Evolutionary conservation across 495 filamentous ascomycete species (phyloP).

Genomic region (Penicillium daleae): DNA sequence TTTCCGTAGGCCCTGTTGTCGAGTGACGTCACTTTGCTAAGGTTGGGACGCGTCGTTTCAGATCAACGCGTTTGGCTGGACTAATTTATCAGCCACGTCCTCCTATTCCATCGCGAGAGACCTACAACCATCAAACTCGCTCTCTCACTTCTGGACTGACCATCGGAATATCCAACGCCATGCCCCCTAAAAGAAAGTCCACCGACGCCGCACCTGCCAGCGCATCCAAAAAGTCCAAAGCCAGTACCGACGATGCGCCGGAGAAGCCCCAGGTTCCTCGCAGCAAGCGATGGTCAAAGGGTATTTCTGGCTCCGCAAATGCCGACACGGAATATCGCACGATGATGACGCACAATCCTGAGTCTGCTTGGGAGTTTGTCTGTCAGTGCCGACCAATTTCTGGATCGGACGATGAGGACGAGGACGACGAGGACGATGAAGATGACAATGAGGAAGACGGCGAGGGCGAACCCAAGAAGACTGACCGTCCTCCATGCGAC

Average conservation of each 20-base stretch:
- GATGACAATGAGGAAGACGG: conserved; percentile 38
- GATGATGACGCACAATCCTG: not conserved
- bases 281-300: conserved; percentile 41
- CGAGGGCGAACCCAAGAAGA: conserved; percentile 13
- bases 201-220: not conserved
- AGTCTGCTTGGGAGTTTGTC: not conserved
- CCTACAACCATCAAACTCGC: not conserved
- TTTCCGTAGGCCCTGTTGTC: not conserved
- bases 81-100: not conserved
- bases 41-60: conserved; percentile 1
- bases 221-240: conserved; percentile 6
- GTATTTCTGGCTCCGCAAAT: conserved; percentile 46
- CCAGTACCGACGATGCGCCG: not conserved
- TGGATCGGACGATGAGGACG: not conserved
- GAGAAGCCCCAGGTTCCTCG: conserved; percentile 11
- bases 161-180: not conserved
- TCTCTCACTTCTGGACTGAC: not conserved
- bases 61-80: not conserved
- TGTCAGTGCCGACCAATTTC: conserved; percentile 4
- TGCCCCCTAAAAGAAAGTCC: conserved; percentile 10
- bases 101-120: not conserved
- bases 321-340: conserved; percentile 21
- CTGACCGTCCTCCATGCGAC: not conserved
- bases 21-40: not conserved
- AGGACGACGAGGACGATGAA: not conserved